phyloP scores from a whole-genome alignment of 2,329 filamentous ascomycete species.

The Penicillium glabrum region DNA sequence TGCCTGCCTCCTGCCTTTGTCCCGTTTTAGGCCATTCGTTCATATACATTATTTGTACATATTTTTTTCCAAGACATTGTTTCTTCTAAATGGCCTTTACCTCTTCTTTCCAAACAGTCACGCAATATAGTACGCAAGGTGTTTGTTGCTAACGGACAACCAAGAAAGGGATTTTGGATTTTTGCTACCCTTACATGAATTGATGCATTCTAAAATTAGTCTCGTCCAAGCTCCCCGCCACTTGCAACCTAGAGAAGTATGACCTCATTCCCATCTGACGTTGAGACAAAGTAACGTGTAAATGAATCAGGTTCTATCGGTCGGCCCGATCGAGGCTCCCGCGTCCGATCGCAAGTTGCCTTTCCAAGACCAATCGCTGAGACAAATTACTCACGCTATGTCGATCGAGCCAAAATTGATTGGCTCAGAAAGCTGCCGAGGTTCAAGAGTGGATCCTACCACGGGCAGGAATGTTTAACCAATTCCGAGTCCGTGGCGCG shows the following conservation, averaged over 20 bases:
- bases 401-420: not conserved
- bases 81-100: not conserved
- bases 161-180: not conserved
- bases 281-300: not conserved
- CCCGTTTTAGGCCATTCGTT: not conserved
- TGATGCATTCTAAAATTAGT: not conserved
- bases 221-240: not conserved
- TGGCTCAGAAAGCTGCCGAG: not conserved
- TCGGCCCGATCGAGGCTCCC: not conserved
- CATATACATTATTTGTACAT: slow-evolving; percentile 18
- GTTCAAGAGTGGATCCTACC: not conserved
- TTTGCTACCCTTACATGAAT: not conserved
- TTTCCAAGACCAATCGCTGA: not conserved
- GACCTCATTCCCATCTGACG: not conserved
- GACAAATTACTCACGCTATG: not conserved
- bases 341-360: not conserved
- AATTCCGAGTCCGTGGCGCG: not conserved
- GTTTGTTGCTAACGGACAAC: not conserved
- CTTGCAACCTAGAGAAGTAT: not conserved
- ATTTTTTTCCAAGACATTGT: slow-evolving; percentile 9
- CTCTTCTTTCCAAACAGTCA: not conserved
- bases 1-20: not conserved
- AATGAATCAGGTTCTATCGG: not conserved
- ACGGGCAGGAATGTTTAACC: not conserved
- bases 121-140: not conserved